phyloP scores from a whole-genome alignment of 331 rosid genomes.

The Rosa hybrid region DNA sequence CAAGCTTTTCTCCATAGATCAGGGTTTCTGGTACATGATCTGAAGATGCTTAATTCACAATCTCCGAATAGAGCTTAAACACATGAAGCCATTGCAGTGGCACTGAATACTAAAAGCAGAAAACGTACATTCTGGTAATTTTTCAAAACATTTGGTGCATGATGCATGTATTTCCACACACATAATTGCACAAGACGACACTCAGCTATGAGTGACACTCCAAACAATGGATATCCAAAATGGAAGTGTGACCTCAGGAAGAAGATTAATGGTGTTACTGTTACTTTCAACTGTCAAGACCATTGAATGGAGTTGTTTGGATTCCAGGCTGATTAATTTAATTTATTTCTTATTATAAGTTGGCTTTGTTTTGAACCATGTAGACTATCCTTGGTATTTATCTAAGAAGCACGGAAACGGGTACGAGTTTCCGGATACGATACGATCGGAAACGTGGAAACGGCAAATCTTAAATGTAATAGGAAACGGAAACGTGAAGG shows the following conservation, averaged over 20 bases:
- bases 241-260: slow-evolving; percentile 19
- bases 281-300: background rate
- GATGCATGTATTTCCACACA: slow-evolving; percentile 60
- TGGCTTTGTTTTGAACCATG: too few species aligned
- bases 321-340: too few species aligned
- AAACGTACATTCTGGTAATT: slow-evolving; percentile 24
- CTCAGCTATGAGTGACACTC: slow-evolving; percentile 25
- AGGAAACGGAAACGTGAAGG: too few species aligned
- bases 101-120: slow-evolving; percentile 13
- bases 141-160: slow-evolving; percentile 51
- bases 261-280: background rate
- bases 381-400: too few species aligned
- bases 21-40: too few species aligned
- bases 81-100: slow-evolving; percentile 32
- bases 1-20: too few species aligned
- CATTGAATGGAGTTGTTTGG: background rate
- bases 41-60: too few species aligned
- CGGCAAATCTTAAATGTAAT: too few species aligned
- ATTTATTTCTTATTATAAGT: too few species aligned
- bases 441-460: too few species aligned
- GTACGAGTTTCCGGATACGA: too few species aligned
- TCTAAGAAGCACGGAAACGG: too few species aligned
- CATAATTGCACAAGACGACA: slow-evolving; percentile 28
- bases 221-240: slow-evolving; percentile 31
- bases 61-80: background rate